Evolutionary conservation across 169 alveolate species (phyloP), one percentile per base, ranked within the genome.

Genomic region (Eimeria brunetti): DNA sequence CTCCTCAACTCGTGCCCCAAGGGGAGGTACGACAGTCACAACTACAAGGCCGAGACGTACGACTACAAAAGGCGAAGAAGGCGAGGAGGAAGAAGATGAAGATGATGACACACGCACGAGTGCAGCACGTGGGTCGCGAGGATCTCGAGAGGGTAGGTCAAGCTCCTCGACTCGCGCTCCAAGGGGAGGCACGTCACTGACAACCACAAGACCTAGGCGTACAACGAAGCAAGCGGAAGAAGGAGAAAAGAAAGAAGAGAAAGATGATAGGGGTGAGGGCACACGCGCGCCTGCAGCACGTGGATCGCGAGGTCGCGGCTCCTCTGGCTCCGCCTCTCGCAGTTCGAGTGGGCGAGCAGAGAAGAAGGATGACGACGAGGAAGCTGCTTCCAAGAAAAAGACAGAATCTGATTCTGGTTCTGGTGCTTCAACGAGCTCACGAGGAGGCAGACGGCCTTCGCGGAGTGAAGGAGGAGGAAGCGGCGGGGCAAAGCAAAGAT

Each of bases 131-230:
- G 18, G 76, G 30, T 20, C 76, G 12, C 24, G 90, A 27, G n/a
- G 49, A 27, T 8, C 56, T 20, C 90, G 33, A n/a, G 76, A 8
- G 4, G 78, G 58, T 16, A 36, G 60, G 22, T 44, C 56, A 22
- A 22, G 44, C 62, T 84, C 91, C 4, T 84, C 91, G 20, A 56
- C 91, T 5, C 58, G 91, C 3, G 62, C 80, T 84, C 76, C 91
- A 18, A 84, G 91, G 46, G 69, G 91, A n/a, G 91, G 60, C 90
- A 83, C 91, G 33, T 33, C 78, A 6, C 78, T 60, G 58, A 84
- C 91, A 33, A 84, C 91, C 24, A 1, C 60, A 46, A 1, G 60
- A 58, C 60, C 91, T 3, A 14, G 80, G 16, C 91, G 91, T 44
- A 58, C 91, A 16, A 33, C 91, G 16, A 53, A 22, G 4, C 58